Base-by-base conservation (phyloP, 495 filamentous ascomycete species). In the Penicillium simplicissimum region DNA sequence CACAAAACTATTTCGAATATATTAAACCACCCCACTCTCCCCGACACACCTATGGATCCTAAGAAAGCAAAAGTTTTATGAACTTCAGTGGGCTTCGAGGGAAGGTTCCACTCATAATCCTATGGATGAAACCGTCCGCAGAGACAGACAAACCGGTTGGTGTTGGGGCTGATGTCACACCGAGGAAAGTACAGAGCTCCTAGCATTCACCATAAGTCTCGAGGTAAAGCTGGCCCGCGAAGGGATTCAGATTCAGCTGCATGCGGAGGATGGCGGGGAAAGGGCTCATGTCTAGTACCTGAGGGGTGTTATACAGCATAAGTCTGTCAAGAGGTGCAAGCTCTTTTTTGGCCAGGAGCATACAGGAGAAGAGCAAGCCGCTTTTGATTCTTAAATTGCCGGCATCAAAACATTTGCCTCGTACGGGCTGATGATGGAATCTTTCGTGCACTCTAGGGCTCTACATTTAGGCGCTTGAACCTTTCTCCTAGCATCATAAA, bases 191-290 rank as follows among this genome's bases (percentile, higher is more conserved):
- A 60, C 85, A 89, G 1, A 85, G 47, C 10, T 59, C n/a, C 28
- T 73, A 40, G 65, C 89, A 91, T 43, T 88, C 80, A 2, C 70
- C 55, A 54, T 79, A 85, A 1, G 76, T 76, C 13, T 55, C 56
- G 8, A 91, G 70, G 68, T 88, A 91, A 0, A 91, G 76, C 58
- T 88, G 84, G 10, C 88, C 88, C 0, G 88, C 78, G 63, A 90
- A 91, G 7, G n/a, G n/a, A n/a, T n/a, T n/a, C n/a, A 91, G 75
- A 61, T 88, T 87, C 13, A 91, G 76, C 52, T 87, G 76, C 2
- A 67, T 64, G 3, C 52, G 51, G 3, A 74, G 67, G 2, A 73
- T 45, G 21, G 40, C 17, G 17, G 68, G 55, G 69, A 64, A 38
- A n/a, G 43, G 43, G 17, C 43, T 4, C n/a, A 19, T 25, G 17